Percentiles rank a stretch among this genome's conserved stretches.
phyloP scores from a whole-genome alignment of 2,329 filamentous ascomycete genomes.

The Neobulgaria alba region DNA sequence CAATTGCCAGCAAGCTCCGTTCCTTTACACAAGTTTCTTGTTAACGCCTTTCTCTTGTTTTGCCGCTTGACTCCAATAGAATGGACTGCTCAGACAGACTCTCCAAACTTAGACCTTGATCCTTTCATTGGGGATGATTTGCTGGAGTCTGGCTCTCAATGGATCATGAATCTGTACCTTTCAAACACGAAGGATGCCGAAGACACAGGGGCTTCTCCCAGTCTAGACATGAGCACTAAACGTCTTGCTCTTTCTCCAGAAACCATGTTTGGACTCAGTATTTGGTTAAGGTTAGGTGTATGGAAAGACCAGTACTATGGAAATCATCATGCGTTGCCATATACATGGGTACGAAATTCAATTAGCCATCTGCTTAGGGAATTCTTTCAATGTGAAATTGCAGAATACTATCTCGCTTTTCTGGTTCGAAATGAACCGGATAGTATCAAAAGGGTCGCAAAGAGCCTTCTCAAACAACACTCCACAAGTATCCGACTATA shows the following conservation, averaged over 20 bases:
- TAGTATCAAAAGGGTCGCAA: conserved; percentile 61
- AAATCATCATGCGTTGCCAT: conserved; percentile 18
- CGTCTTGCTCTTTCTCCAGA: neutral
- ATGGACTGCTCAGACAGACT: neutral
- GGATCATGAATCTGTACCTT: conserved; percentile 3
- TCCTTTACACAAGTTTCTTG: conserved; percentile 37
- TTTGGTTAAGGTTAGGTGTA: conserved; percentile 33
- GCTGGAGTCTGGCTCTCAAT: conserved; percentile 21
- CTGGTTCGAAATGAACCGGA: conserved; percentile 46
- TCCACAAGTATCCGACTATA: conserved; percentile 61
- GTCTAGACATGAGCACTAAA: neutral
- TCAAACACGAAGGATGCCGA: neutral
- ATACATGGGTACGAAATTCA: conserved; percentile 40
- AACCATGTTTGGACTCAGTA: conserved; percentile 13
- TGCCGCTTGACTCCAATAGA: conserved; percentile 50
- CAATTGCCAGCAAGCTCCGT: conserved; percentile 36
- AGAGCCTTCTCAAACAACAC: conserved; percentile 60
- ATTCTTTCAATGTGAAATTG: conserved; percentile 43
- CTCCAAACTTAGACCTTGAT: conserved; percentile 38
- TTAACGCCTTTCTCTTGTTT: conserved; percentile 66
- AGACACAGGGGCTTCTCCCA: neutral
- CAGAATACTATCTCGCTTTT: conserved; percentile 63
- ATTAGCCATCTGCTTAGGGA: conserved; percentile 48
- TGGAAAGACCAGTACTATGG: conserved; percentile 17
- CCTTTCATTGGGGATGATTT: conserved; percentile 41